phyloP scores from a whole-genome alignment of 495 filamentous ascomycete species.

The Neurospora cerealis region DNA sequence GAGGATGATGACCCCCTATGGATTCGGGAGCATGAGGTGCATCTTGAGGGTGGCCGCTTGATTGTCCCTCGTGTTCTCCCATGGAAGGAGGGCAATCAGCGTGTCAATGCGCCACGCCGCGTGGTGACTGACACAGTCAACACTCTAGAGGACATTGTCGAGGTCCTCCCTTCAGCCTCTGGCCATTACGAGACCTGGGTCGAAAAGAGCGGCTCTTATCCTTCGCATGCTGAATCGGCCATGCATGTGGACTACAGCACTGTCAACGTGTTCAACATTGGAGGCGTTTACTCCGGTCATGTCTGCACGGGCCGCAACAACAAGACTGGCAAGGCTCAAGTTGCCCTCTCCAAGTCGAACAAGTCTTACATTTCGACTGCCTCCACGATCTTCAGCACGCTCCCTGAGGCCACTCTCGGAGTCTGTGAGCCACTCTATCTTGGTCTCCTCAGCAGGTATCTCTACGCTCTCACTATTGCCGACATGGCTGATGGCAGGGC shows the following conservation, averaged over 20 bases:
- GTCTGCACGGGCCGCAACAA: conserved; percentile 24
- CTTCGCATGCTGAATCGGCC: not conserved
- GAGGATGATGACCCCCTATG: conserved; percentile 12
- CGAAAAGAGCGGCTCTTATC: not conserved
- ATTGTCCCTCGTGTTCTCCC: conserved; percentile 30
- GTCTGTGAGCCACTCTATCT: conserved; percentile 5
- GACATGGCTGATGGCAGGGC: not conserved
- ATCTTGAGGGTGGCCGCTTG: conserved; percentile 18
- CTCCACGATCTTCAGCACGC: not conserved
- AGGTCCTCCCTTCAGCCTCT: conserved; percentile 10
- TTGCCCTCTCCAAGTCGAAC: conserved; percentile 22
- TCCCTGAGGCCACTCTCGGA: not conserved
- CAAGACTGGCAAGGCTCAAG: conserved; percentile 9
- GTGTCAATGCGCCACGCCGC: conserved; percentile 28
- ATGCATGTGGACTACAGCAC: conserved; percentile 33
- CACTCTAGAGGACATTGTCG: conserved; percentile 19
- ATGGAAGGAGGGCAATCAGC: conserved; percentile 26
- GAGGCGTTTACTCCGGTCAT: conserved; percentile 1
- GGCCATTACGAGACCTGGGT: conserved; percentile 12
- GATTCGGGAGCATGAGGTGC: conserved; percentile 28
- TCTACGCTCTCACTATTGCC: conserved; percentile 11
- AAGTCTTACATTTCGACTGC: conserved; percentile 18
- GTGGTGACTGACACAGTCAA: conserved; percentile 20
- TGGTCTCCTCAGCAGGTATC: conserved; percentile 15
- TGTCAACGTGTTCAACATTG: conserved; percentile 14